These are phyloP conservation scores for Cupressus sempervirens DNA, from an alignment of 75 land plant genomes.

Conservation along the genomic window DNA sequence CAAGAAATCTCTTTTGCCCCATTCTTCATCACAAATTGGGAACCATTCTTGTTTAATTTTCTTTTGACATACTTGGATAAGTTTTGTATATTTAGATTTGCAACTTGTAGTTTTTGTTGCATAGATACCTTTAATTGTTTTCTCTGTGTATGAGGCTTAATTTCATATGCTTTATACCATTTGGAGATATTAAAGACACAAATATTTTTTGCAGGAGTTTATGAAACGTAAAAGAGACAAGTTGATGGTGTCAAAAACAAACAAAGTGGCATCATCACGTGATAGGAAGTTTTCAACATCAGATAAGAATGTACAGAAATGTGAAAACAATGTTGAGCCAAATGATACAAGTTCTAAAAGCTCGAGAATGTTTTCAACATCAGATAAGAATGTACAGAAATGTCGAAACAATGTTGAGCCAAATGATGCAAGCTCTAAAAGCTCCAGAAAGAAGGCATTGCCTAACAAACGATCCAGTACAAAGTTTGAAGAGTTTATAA, in stretches of 20 bases:
- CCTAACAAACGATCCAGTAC: conserved; percentile 26
- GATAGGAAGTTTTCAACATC: conserved; percentile 4
- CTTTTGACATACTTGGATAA: background rate
- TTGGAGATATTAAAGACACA: conserved; percentile 1
- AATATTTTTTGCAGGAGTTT: background rate
- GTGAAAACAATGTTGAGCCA: background rate
- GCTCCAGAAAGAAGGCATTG: conserved; percentile 8
- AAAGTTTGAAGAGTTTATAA: conserved; percentile 70
- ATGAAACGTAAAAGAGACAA: conserved; percentile 4
- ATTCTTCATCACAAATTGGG: background rate
- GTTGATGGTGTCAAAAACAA: background rate
- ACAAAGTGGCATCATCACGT: background rate
- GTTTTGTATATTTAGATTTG: background rate
- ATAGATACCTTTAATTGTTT: background rate
- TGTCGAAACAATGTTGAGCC: background rate
- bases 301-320: background rate
- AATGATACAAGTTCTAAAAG: conserved; percentile 1
- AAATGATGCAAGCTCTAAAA: background rate
- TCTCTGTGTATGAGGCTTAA: background rate
- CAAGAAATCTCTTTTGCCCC: background rate
- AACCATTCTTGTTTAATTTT: background rate
- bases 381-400: background rate
- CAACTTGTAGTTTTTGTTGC: background rate
- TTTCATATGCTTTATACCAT: background rate
- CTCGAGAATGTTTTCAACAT: background rate